phyloP scores from a whole-genome alignment of 2,329 filamentous ascomycete species.

The Pseudogymnoascus sp. region DNA sequence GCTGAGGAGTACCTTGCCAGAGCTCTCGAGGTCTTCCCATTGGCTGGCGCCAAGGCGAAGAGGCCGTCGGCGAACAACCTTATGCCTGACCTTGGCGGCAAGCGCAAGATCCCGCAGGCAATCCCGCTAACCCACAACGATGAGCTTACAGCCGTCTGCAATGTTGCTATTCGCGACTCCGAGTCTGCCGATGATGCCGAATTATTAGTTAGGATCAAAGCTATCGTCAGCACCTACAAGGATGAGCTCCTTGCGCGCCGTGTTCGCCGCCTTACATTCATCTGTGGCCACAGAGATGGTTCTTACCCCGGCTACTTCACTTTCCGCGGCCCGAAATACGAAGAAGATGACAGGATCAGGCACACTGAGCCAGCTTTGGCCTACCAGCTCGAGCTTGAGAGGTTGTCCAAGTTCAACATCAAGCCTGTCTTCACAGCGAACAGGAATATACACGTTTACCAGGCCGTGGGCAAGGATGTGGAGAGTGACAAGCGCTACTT shows the following conservation, averaged over 20 bases:
- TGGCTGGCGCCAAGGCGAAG: conserved; percentile 47
- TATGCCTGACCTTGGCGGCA: conserved; percentile 66
- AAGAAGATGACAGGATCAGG: conserved; percentile 91
- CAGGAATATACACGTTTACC: conserved; percentile 98
- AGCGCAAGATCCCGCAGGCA: conserved; percentile 51
- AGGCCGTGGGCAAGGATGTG: conserved; percentile 88
- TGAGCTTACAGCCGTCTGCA: conserved; percentile 85
- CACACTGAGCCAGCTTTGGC: conserved; percentile 94
- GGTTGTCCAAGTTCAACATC: conserved; percentile 94
- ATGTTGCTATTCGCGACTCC: conserved; percentile 82
- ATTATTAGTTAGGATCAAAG: conserved; percentile 65
- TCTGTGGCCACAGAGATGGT: conserved; percentile 89
- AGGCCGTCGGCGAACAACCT: conserved; percentile 50
- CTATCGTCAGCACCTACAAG: conserved; percentile 73
- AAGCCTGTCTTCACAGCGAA: conserved; percentile 98
- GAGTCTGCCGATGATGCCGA: conserved; percentile 79
- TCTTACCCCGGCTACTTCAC: conserved; percentile 97
- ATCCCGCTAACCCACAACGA: conserved; percentile 54
- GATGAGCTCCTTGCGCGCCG: conserved; percentile 73
- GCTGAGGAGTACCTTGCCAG: conserved; percentile 78
- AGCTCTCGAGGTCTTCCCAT: conserved; percentile 76
- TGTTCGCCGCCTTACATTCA: conserved; percentile 88
- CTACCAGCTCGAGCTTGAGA: conserved; percentile 94
- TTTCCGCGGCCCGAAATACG: conserved; percentile 85
- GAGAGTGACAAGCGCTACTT: conserved; percentile 99